phyloP scores from a whole-genome alignment of 225 moss, liverwort and hornwort genomes.

The Takakia lepidozioides region DNA sequence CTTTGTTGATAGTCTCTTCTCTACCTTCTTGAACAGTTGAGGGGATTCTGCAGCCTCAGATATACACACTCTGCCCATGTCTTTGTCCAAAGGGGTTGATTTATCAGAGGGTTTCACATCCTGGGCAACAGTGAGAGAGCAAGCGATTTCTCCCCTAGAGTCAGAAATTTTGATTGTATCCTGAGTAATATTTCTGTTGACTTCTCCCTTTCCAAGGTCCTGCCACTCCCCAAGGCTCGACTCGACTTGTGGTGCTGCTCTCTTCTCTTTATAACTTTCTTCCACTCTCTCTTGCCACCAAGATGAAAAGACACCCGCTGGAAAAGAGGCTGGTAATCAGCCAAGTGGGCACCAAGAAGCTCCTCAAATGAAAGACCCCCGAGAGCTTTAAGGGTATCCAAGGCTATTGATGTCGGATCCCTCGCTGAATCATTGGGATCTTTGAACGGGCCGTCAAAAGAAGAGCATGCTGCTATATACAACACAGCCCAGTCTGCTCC shows the following conservation, averaged over 20 bases:
- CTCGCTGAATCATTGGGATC: conserved; percentile 42
- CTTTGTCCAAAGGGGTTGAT: background rate
- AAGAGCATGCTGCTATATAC: conserved; percentile 62
- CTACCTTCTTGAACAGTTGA: conserved; percentile 23
- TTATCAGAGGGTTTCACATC: no score
- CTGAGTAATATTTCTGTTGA: no score
- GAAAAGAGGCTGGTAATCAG: conserved; percentile 79
- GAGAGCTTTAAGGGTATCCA: conserved; percentile 37
- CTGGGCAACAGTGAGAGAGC: no score
- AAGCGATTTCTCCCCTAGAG: no score
- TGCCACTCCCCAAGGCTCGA: no score
- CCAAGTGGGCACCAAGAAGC: conserved; percentile 58
- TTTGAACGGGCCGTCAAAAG: conserved; percentile 88
- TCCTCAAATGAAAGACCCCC: conserved; percentile 47
- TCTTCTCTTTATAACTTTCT: no score
- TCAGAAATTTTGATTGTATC: no score
- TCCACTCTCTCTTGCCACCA: conserved; percentile 34
- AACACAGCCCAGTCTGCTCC: conserved; percentile 72
- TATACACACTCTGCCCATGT: background rate
- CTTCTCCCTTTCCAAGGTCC: no score
- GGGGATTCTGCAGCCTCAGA: conserved; percentile 1
- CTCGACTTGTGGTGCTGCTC: no score
- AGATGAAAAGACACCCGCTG: conserved; percentile 63
- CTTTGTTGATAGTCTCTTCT: conserved; percentile 25
- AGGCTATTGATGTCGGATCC: conserved; percentile 43